These are phyloP conservation scores for Malus sylvestris DNA, from an alignment of 306 rosid species.

Conservation along the genomic window DNA sequence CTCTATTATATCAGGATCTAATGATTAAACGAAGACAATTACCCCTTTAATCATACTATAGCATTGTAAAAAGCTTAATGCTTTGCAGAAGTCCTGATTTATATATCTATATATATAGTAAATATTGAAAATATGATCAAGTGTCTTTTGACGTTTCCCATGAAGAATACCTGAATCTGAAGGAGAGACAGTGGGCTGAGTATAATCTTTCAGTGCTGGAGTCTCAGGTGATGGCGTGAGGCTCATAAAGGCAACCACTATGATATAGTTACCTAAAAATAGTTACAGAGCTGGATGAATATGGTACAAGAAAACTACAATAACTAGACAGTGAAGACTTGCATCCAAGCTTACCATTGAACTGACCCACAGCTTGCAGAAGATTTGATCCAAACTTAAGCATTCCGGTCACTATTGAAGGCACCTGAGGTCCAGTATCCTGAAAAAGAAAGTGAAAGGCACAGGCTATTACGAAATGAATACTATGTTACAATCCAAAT, in stretches of 20 bases:
- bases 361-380: conserved; percentile 86
- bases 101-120: not conserved
- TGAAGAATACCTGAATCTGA: conserved; percentile 49
- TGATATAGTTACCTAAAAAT: conserved; percentile 63
- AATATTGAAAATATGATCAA: not conserved
- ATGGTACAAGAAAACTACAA: conserved; percentile 20
- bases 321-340: conserved; percentile 9
- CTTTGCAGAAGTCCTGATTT: not conserved
- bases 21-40: not conserved
- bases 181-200: conserved; percentile 42
- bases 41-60: conserved; percentile 5
- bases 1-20: conserved; percentile 78
- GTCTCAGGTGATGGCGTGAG: conserved; percentile 28
- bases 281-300: conserved; percentile 17
- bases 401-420: conserved; percentile 56
- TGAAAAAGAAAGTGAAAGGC: conserved; percentile 22
- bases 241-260: conserved; percentile 69
- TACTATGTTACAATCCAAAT: conserved; percentile 16
- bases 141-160: not conserved
- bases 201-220: conserved; percentile 56
- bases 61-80: not conserved
- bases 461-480: conserved; percentile 12
- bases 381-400: conserved; percentile 82
- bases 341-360: conserved; percentile 52
- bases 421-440: conserved; percentile 92